A percentile compares a stretch with the other conserved stretches of the same genome.
Conservation (phyloP, 148 eudicot species). For the Silene latifolia region DNA sequence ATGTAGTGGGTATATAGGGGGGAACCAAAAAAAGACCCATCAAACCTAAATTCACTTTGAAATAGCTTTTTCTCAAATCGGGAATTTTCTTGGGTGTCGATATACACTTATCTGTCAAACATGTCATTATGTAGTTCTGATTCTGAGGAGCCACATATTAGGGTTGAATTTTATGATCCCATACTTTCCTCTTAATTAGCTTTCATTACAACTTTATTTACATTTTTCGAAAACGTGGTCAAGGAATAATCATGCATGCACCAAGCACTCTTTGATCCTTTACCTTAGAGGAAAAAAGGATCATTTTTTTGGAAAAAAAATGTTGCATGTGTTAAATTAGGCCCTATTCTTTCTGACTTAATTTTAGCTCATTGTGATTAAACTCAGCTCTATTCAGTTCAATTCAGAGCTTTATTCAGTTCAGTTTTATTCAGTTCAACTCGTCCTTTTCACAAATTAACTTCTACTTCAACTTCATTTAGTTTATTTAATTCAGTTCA, state of each 20-base stretch:
- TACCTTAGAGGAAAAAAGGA: too few species aligned
- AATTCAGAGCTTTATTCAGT: too few species aligned
- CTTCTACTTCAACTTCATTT: too few species aligned
- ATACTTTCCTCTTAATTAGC: background rate
- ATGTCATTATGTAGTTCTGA: slow-evolving; percentile 29
- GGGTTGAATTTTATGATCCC: slow-evolving; percentile 22
- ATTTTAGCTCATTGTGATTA: too few species aligned
- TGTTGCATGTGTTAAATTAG: too few species aligned
- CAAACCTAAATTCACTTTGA: slow-evolving; percentile 17
- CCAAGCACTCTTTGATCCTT: background rate
- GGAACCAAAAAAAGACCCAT: slow-evolving; percentile 16
- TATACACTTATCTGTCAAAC: slow-evolving; percentile 17
- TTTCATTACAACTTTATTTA: background rate
- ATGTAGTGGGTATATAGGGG: slow-evolving; percentile 4
- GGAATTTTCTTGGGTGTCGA: slow-evolving; percentile 9
- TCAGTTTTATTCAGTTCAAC: too few species aligned
- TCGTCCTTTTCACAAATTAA: too few species aligned
- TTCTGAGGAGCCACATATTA: slow-evolving; percentile 22
- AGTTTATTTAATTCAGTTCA: too few species aligned
- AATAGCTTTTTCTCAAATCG: slow-evolving; percentile 15
- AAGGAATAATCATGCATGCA: background rate
- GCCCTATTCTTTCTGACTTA: too few species aligned
- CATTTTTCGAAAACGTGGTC: background rate
- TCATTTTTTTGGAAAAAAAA: too few species aligned
- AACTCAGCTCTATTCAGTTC: too few species aligned